Percentiles rank a stretch among this genome's conserved stretches.
These are phyloP conservation scores for Paecilomyces formosus DNA, from an alignment of 2,329 filamentous ascomycete genomes.

Conservation along the genomic window DNA sequence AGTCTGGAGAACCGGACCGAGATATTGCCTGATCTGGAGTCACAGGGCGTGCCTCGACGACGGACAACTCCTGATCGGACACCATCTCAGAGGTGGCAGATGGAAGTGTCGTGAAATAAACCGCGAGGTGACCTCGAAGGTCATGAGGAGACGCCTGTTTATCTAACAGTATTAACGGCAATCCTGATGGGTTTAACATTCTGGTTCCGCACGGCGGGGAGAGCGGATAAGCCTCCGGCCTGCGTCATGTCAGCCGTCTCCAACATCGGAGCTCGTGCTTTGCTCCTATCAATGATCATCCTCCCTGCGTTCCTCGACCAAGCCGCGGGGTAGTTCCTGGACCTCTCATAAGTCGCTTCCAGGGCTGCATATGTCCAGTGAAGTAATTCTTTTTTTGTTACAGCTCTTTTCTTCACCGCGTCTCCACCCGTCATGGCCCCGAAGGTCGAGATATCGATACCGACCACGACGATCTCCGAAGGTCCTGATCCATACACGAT, in stretches of 20 bases:
- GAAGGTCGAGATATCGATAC: conserved; percentile 38
- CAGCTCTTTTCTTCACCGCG: neutral
- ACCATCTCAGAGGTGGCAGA: neutral
- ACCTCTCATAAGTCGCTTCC: neutral
- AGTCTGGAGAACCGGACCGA: neutral
- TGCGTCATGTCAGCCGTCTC: neutral
- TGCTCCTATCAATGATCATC: neutral
- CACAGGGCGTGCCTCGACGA: neutral
- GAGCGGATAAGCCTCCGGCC: neutral
- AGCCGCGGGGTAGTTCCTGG: neutral
- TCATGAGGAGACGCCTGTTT: neutral
- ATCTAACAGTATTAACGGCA: neutral
- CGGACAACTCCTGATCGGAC: neutral
- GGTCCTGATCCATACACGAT: conserved; percentile 50
- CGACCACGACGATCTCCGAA: conserved; percentile 42
- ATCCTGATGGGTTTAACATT: neutral
- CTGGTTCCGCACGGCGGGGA: too few species aligned
- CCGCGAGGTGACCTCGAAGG: neutral
- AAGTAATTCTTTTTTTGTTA: conserved; percentile 1
- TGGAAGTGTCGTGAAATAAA: neutral
- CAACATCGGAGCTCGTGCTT: neutral
- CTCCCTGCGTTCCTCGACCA: neutral
- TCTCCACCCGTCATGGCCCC: conserved; percentile 29
- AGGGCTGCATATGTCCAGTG: neutral
- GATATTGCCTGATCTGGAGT: neutral